Percentiles rank a stretch among this genome's conserved stretches.
These are phyloP conservation scores for Kodamaea fukazawae DNA, from an alignment of 805 yeast genomes.

Conservation along the genomic window DNA sequence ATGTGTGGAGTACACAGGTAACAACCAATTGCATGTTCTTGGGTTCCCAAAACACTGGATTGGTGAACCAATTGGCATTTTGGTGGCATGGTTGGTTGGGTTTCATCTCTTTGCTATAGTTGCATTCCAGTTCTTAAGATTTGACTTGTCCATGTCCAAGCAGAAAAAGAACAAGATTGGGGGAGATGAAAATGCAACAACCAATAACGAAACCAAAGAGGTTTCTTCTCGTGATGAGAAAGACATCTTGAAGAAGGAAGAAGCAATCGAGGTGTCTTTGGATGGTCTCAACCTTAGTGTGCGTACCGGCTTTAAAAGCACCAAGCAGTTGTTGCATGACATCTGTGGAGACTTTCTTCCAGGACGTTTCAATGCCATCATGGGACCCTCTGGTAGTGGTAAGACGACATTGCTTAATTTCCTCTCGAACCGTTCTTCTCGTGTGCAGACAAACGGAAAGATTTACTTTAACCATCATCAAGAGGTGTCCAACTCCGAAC, in stretches of 20 bases:
- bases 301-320: not conserved
- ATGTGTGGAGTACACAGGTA: conserved; percentile 51
- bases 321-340: conserved; percentile 21
- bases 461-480: conserved; percentile 16
- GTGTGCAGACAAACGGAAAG: conserved; percentile 15
- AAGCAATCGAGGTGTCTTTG: conserved; percentile 10
- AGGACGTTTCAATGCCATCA: conserved; percentile 38
- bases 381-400: conserved; percentile 49
- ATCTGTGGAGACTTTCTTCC: conserved; percentile 32
- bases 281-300: conserved; percentile 10
- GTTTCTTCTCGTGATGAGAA: not conserved
- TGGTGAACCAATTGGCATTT: conserved; percentile 58
- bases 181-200: conserved; percentile 22
- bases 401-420: conserved; percentile 40
- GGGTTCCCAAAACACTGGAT: conserved; percentile 69
- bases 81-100: conserved; percentile 57
- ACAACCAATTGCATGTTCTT: conserved; percentile 48
- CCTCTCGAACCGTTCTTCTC: conserved; percentile 18
- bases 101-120: conserved; percentile 49
- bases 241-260: not conserved
- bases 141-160: conserved; percentile 51
- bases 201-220: conserved; percentile 6
- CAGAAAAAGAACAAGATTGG: conserved; percentile 33
- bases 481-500: conserved; percentile 14
- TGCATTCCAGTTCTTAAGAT: conserved; percentile 46